Conservation (phyloP, 768 basidiomycete species). For the Pleurotus salmoneostramineus region DNA sequence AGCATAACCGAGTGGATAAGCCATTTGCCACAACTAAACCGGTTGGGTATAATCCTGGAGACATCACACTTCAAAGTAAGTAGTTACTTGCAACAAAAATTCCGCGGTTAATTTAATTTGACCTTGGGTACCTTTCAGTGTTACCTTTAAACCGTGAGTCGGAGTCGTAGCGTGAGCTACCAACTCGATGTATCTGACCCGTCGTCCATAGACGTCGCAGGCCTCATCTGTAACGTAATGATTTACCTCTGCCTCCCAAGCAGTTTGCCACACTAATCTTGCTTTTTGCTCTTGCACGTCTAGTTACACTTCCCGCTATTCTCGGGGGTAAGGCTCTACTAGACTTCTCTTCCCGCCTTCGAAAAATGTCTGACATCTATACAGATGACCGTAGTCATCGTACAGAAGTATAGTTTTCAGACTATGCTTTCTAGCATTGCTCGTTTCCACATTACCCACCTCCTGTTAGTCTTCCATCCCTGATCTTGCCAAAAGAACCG, state of each 20-base stretch:
- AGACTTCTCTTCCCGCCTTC: neutral
- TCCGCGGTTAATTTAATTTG: slow-evolving; percentile 10
- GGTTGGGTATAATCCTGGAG: slow-evolving; percentile 42
- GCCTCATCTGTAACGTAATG: slow-evolving; percentile 48
- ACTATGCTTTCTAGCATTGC: slow-evolving; percentile 43
- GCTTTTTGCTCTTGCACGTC: slow-evolving; percentile 2
- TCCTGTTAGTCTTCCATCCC: slow-evolving; percentile 28
- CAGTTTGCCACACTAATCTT: neutral
- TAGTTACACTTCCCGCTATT: slow-evolving; percentile 57
- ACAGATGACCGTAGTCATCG: slow-evolving; percentile 50
- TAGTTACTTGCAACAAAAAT: neutral
- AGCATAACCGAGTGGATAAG: slow-evolving; percentile 29
- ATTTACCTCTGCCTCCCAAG: neutral
- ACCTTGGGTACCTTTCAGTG: slow-evolving; percentile 15
- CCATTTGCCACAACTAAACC: slow-evolving; percentile 19
- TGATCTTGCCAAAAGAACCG: slow-evolving; percentile 16
- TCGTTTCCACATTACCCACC: slow-evolving; percentile 41
- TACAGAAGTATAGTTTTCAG: slow-evolving; percentile 39
- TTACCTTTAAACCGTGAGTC: slow-evolving; percentile 40
- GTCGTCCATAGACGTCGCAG: slow-evolving; percentile 26
- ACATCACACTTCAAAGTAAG: slow-evolving; percentile 38
- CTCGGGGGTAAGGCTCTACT: slow-evolving; percentile 33
- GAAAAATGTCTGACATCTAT: neutral
- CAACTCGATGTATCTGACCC: slow-evolving; percentile 16
- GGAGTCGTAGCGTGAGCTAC: slow-evolving; percentile 22